Evolutionary conservation across 2,329 filamentous ascomycete genomes (phyloP).

Genomic region (Cytospora schulzeri): DNA sequence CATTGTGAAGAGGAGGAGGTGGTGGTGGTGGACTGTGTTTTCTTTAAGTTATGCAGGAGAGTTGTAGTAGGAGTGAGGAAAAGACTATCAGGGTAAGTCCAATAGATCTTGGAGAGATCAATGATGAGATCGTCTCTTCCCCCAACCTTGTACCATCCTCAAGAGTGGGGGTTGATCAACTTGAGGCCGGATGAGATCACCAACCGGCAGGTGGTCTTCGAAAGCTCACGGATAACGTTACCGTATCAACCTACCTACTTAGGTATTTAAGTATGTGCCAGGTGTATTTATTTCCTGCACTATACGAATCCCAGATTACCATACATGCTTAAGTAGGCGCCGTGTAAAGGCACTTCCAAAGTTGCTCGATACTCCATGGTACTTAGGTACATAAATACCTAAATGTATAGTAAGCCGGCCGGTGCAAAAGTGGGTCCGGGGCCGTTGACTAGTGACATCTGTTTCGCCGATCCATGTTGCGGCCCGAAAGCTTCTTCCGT

Average conservation of each 20-base stretch:
- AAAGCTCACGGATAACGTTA: background rate
- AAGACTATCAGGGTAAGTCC: background rate
- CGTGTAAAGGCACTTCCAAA: no score
- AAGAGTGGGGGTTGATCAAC: background rate
- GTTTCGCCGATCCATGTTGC: background rate
- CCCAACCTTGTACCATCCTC: constrained; percentile 7
- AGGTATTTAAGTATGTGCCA: no score
- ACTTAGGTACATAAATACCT: background rate
- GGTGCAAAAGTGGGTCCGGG: background rate
- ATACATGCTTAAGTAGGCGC: no score
- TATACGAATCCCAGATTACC: no score
- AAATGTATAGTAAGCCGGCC: background rate
- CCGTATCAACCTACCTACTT: background rate
- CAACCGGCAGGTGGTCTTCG: background rate
- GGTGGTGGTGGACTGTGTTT: background rate
- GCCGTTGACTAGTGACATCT: background rate
- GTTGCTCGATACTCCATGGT: no score
- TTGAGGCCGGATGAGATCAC: background rate
- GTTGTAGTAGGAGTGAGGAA: background rate
- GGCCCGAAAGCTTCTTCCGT: constrained; percentile 1
- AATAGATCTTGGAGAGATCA: background rate
- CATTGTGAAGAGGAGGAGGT: background rate
- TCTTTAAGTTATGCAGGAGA: background rate
- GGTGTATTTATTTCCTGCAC: background rate
- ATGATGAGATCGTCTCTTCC: background rate